Percentiles rank a stretch among this genome's conserved stretches.
These are phyloP conservation scores for Alectoria sarmentosa DNA, from an alignment of 495 filamentous ascomycete species.

Conservation along the genomic window DNA sequence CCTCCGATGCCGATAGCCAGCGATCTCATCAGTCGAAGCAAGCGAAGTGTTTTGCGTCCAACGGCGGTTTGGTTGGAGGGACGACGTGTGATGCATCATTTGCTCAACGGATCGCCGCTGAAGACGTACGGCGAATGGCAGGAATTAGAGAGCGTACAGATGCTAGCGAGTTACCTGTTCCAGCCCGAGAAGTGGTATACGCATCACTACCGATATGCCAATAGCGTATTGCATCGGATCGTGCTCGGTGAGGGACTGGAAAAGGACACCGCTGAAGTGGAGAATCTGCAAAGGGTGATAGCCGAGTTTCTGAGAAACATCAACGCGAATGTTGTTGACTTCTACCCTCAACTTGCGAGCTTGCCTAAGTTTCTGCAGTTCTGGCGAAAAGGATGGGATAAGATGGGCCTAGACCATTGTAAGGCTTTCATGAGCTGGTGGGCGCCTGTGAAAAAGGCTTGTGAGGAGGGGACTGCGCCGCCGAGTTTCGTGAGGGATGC, in stretches of 20 bases:
- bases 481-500: slow-evolving; percentile 32
- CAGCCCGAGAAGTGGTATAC: slow-evolving; percentile 34
- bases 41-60: slow-evolving; percentile 30
- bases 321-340: slow-evolving; percentile 33
- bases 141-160: slow-evolving; percentile 35
- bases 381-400: slow-evolving; percentile 36
- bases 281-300: slow-evolving; percentile 30
- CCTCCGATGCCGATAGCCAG: slow-evolving; percentile 33
- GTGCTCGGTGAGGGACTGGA: slow-evolving; percentile 27
- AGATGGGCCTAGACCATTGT: slow-evolving; percentile 28
- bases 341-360: slow-evolving; percentile 33
- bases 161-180: slow-evolving; percentile 33
- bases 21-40: slow-evolving; percentile 31
- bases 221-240: slow-evolving; percentile 36
- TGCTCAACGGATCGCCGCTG: slow-evolving; percentile 33
- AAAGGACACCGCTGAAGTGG: slow-evolving; percentile 26
- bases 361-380: slow-evolving; percentile 35
- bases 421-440: slow-evolving; percentile 35
- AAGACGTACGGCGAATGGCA: slow-evolving; percentile 35
- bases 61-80: slow-evolving; percentile 30
- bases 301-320: slow-evolving; percentile 30
- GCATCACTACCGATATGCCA: slow-evolving; percentile 39
- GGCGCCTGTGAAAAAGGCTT: slow-evolving; percentile 27
- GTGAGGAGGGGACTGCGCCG: slow-evolving; percentile 27
- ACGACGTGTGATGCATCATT: slow-evolving; percentile 37